Conservation (phyloP, 2,329 filamentous ascomycete genomes). For the Fusarium sp. region DNA sequence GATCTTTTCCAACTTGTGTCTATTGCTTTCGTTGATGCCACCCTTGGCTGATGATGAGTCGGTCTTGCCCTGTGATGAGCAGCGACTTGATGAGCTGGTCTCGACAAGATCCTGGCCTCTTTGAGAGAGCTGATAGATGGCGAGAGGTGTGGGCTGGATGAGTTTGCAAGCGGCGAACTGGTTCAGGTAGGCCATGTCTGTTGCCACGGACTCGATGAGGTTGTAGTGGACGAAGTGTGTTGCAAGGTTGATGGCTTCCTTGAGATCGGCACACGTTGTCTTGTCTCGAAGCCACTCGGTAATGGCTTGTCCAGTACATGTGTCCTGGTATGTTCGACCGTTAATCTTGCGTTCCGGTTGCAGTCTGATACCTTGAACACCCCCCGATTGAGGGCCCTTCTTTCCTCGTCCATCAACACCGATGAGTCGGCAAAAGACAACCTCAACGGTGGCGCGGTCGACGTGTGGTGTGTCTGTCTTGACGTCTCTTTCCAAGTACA, state of each 20-base stretch:
- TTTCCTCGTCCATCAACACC: conserved; percentile 86
- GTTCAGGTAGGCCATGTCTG: conserved; percentile 76
- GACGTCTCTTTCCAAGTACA: conserved; percentile 87
- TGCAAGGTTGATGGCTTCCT: conserved; percentile 87
- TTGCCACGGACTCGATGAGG: conserved; percentile 80
- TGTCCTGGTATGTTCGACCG: conserved; percentile 83
- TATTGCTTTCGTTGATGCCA: conserved; percentile 88
- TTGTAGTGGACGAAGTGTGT: conserved; percentile 88
- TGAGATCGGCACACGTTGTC: conserved; percentile 90
- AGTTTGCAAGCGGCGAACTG: conserved; percentile 71
- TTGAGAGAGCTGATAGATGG: conserved; percentile 86
- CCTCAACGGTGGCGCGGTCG: conserved; percentile 89
- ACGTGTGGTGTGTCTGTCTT: conserved; percentile 89
- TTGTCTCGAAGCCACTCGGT: conserved; percentile 98
- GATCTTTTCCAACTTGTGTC: conserved; percentile 92
- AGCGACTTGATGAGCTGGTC: conserved; percentile 66
- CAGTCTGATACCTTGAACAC: conserved; percentile 76
- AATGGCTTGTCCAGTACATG: conserved; percentile 89
- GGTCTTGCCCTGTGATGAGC: conserved; percentile 72
- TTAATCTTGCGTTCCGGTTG: conserved; percentile 85
- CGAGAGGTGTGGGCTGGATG: conserved; percentile 89
- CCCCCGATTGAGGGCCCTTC: conserved; percentile 72
- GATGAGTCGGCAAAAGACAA: conserved; percentile 92
- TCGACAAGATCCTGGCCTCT: conserved; percentile 80
- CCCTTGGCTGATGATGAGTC: conserved; percentile 61